These are phyloP conservation scores for Pyrenula massariospora DNA, from an alignment of 495 filamentous ascomycete species.

Conservation along the genomic window DNA sequence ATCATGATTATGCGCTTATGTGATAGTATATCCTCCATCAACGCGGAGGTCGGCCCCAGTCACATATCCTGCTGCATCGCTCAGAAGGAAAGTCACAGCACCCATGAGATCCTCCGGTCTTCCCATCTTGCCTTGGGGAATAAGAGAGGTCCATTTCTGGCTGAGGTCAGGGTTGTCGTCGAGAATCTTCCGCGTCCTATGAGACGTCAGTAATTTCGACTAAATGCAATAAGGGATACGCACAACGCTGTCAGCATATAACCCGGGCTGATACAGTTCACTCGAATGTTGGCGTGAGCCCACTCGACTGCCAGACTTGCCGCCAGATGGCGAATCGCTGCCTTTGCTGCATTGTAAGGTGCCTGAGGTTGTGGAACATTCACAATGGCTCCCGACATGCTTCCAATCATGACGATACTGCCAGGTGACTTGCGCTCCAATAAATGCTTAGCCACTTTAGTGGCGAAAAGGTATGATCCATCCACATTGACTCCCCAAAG, in stretches of 20 bases:
- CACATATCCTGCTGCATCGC: slow-evolving; percentile 75
- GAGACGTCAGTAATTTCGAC: slow-evolving; percentile 8
- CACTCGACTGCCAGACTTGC: slow-evolving; percentile 79
- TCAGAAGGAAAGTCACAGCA: slow-evolving; percentile 78
- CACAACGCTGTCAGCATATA: slow-evolving; percentile 93
- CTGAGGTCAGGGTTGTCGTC: slow-evolving; percentile 83
- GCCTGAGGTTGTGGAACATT: slow-evolving; percentile 92
- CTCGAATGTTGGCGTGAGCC: slow-evolving; percentile 71
- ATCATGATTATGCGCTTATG: slow-evolving; percentile 34
- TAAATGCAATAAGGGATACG: slow-evolving; percentile 14
- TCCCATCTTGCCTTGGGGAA: slow-evolving; percentile 87
- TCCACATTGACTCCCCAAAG: slow-evolving; percentile 92
- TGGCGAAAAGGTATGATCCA: slow-evolving; percentile 84
- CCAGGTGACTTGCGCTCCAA: slow-evolving; percentile 70
- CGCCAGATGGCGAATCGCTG: slow-evolving; percentile 74
- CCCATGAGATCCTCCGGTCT: slow-evolving; percentile 88
- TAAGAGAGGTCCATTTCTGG: slow-evolving; percentile 79
- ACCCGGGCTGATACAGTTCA: slow-evolving; percentile 84
- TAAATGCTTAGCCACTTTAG: slow-evolving; percentile 73
- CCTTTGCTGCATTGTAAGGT: slow-evolving; percentile 85
- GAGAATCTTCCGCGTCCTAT: slow-evolving; percentile 83
- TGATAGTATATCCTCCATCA: slow-evolving; percentile 85
- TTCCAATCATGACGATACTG: slow-evolving; percentile 88
- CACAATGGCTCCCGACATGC: slow-evolving; percentile 86
- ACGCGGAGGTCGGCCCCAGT: slow-evolving; percentile 85